Conservation (phyloP, 2,329 filamentous ascomycete species). For the Cladorrhinum sp. region DNA sequence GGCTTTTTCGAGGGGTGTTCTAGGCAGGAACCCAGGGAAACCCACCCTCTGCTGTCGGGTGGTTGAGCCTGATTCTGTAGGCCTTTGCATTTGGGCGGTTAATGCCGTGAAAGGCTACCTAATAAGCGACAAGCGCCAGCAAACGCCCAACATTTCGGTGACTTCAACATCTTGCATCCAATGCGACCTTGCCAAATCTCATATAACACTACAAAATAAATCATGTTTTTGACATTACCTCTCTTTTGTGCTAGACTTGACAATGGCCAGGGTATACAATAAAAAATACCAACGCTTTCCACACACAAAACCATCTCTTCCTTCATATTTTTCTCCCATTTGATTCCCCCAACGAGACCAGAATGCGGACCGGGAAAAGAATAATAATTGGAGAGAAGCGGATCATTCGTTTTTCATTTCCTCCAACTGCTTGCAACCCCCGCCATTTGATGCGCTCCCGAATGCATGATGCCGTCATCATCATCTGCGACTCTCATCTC, state of each 20-base stretch:
- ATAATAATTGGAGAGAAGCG: background rate
- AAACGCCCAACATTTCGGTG: slow-evolving; percentile 4
- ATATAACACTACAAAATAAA: background rate
- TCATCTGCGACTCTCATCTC: slow-evolving; percentile 39
- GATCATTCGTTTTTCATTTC: background rate
- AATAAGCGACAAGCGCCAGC: slow-evolving; percentile 22
- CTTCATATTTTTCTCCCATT: background rate
- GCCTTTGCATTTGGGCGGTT: background rate
- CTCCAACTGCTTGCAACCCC: background rate
- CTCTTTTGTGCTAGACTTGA: background rate
- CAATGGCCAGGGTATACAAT: slow-evolving; percentile 3
- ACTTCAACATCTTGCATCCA: background rate
- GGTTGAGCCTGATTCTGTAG: slow-evolving; percentile 3
- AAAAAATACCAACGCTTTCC: background rate
- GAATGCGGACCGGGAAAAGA: background rate
- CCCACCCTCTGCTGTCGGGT: background rate
- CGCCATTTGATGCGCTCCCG: background rate
- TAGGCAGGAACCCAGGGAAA: slow-evolving; percentile 19
- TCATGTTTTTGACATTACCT: background rate
- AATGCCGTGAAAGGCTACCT: background rate
- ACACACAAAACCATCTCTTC: background rate
- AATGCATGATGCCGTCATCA: background rate
- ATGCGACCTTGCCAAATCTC: background rate
- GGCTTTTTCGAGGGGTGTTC: background rate
- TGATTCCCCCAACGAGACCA: background rate